These are phyloP conservation scores for Crithidia fasciculata DNA, from an alignment of 208 protist genomes.

Conservation along the genomic window DNA sequence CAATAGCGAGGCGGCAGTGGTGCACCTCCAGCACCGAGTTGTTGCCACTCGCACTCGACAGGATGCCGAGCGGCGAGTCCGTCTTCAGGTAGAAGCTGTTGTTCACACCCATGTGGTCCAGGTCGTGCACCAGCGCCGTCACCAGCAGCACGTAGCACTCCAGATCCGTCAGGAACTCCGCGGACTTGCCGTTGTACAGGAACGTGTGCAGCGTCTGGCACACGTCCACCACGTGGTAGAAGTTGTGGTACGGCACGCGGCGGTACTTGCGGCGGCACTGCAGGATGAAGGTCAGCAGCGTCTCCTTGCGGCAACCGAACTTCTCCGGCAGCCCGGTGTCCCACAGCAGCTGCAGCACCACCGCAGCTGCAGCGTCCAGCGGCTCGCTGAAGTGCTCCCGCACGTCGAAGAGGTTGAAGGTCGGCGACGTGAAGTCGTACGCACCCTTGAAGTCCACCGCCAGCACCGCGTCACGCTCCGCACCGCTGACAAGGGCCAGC, in stretches of 20 bases:
- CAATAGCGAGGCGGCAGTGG: slow-evolving; percentile 88
- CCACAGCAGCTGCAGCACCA: slow-evolving; percentile 59
- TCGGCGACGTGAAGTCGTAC: slow-evolving; percentile 63
- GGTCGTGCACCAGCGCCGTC: slow-evolving; percentile 82
- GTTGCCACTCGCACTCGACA: slow-evolving; percentile 84
- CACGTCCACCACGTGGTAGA: slow-evolving; percentile 86
- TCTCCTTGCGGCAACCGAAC: slow-evolving; percentile 70
- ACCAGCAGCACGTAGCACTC: slow-evolving; percentile 84
- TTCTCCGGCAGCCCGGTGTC: slow-evolving; percentile 70
- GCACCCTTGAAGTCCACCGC: slow-evolving; percentile 33
- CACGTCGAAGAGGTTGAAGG: slow-evolving; percentile 77
- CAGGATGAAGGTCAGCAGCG: slow-evolving; percentile 82
- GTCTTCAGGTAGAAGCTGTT: slow-evolving; percentile 92
- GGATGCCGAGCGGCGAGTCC: slow-evolving; percentile 83
- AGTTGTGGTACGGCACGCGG: slow-evolving; percentile 89
- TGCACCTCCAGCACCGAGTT: slow-evolving; percentile 88
- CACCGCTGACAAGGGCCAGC: neutral
- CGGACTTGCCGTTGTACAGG: slow-evolving; percentile 52
- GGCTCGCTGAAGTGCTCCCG: slow-evolving; percentile 49
- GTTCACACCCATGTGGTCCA: slow-evolving; percentile 92
- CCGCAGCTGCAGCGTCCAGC: slow-evolving; percentile 57
- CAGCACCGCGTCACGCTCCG: slow-evolving; percentile 47
- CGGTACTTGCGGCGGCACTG: slow-evolving; percentile 85
- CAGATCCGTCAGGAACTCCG: slow-evolving; percentile 68
- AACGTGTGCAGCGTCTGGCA: slow-evolving; percentile 84